phyloP scores from a whole-genome alignment of 2,329 filamentous ascomycete species.

The Periconia sp. region DNA sequence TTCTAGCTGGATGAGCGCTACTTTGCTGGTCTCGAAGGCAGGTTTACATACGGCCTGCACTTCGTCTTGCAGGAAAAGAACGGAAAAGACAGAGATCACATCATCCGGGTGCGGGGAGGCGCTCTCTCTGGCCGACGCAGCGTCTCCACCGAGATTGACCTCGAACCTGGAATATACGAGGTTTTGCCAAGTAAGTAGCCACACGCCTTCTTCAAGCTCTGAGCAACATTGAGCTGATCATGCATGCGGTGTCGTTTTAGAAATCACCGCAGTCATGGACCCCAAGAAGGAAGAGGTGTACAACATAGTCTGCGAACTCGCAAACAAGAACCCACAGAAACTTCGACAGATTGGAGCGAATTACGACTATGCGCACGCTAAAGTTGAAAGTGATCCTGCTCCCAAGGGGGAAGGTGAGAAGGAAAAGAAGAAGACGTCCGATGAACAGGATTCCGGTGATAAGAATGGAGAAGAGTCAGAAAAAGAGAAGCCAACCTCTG shows the following conservation, averaged over 20 bases:
- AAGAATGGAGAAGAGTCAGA: conserved; percentile 4
- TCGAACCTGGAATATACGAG: conserved; percentile 72
- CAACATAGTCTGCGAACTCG: conserved; percentile 57
- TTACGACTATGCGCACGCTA: conserved; percentile 70
- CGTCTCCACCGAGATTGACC: conserved; percentile 73
- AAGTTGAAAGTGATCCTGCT: conserved; percentile 53
- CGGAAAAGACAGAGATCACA: conserved; percentile 51
- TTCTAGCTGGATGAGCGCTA: conserved; percentile 60
- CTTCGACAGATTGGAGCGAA: conserved; percentile 65
- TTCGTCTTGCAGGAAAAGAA: conserved; percentile 60
- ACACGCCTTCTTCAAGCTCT: neutral
- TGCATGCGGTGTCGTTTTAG: neutral
- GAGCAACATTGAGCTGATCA: neutral
- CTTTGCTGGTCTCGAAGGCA: conserved; percentile 58
- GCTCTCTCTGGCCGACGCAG: conserved; percentile 64
- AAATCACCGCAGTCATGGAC: conserved; percentile 65
- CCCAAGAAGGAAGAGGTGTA: conserved; percentile 57
- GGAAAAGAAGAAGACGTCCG: conserved; percentile 18
- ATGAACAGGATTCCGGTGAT: conserved; percentile 7
- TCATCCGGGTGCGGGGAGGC: conserved; percentile 54
- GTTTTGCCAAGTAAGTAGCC: conserved; percentile 61
- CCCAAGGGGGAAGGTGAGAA: conserved; percentile 36
- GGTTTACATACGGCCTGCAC: conserved; percentile 59
- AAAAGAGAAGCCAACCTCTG: neutral
- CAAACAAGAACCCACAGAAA: conserved; percentile 50